phyloP scores from a whole-genome alignment of 163 green algal genomes.

The Chlorella variabilis region DNA sequence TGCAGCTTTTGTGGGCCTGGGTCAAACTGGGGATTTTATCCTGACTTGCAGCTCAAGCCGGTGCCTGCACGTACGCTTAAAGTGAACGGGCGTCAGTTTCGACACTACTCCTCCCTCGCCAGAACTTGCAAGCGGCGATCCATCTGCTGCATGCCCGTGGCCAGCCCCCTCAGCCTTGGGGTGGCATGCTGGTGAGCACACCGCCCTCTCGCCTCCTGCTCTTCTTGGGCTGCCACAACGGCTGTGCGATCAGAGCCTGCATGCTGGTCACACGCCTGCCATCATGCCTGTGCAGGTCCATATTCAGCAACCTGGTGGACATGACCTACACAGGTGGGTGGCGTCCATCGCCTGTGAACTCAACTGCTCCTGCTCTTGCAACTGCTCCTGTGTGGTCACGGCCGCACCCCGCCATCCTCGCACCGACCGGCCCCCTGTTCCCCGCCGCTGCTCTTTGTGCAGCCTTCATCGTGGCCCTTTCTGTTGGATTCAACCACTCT shows the following conservation, averaged over 20 bases:
- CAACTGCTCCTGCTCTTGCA: too few species aligned
- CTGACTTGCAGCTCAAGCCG: too few species aligned
- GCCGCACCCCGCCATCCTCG: not conserved
- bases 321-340: slow-evolving; percentile 36
- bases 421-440: not conserved
- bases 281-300: not conserved
- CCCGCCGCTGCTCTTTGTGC: not conserved
- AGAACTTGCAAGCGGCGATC: not conserved
- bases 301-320: slow-evolving; percentile 16
- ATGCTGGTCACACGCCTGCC: too few species aligned
- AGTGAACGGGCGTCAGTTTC: slow-evolving; percentile 22
- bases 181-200: not conserved
- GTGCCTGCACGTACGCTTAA: too few species aligned
- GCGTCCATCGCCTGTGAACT: too few species aligned
- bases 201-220: not conserved
- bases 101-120: not conserved
- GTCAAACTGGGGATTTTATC: too few species aligned
- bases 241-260: too few species aligned
- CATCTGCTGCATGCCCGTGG: slow-evolving; percentile 23
- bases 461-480: slow-evolving; percentile 30
- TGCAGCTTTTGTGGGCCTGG: too few species aligned
- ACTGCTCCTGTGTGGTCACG: too few species aligned
- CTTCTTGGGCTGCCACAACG: too few species aligned
- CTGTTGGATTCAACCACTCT: slow-evolving; percentile 33
- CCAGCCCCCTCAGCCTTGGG: not conserved